Evolutionary conservation across 2,329 filamentous ascomycete species (phyloP).

Genomic region (Nigrospora oryzae): DNA sequence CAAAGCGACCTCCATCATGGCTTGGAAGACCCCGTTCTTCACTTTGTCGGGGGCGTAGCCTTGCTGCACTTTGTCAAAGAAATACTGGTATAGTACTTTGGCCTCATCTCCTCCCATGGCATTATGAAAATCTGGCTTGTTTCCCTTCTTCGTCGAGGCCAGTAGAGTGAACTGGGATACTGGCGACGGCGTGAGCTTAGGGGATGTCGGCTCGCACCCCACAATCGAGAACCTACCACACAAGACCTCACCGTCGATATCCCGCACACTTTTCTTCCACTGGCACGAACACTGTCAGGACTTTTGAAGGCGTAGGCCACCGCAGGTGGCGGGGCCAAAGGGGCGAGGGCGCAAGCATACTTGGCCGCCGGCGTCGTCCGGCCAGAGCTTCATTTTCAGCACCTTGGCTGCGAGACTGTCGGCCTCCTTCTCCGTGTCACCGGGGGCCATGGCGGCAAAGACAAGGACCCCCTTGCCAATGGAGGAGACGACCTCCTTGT

Average conservation of each 20-base stretch:
- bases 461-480: conserved; percentile 88
- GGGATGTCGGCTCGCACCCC: neutral
- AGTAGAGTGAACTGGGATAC: conserved; percentile 96
- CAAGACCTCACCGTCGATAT: conserved; percentile 86
- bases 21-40: conserved; percentile 94
- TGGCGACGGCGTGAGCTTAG: conserved; percentile 23
- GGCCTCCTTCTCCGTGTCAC: conserved; percentile 83
- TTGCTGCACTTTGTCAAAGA: conserved; percentile 67
- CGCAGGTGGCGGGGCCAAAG: neutral
- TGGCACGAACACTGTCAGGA: conserved; percentile 22
- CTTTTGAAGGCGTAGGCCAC: conserved; percentile 9
- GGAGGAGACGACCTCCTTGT: conserved; percentile 79
- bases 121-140: conserved; percentile 89
- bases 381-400: conserved; percentile 86
- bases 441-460: conserved; percentile 82
- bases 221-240: conserved; percentile 55
- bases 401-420: conserved; percentile 79
- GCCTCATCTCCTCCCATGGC: conserved; percentile 74
- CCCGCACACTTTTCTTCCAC: conserved; percentile 87
- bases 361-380: conserved; percentile 63
- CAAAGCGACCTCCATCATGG: conserved; percentile 95
- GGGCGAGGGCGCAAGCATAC: conserved; percentile 28
- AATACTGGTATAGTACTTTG: conserved; percentile 73
- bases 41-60: conserved; percentile 68
- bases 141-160: conserved; percentile 90